A percentile compares a stretch with the other conserved stretches of the same genome.
Evolutionary conservation across 441 rosid genomes (phyloP).

Genomic region (Gossypium davidsonii): DNA sequence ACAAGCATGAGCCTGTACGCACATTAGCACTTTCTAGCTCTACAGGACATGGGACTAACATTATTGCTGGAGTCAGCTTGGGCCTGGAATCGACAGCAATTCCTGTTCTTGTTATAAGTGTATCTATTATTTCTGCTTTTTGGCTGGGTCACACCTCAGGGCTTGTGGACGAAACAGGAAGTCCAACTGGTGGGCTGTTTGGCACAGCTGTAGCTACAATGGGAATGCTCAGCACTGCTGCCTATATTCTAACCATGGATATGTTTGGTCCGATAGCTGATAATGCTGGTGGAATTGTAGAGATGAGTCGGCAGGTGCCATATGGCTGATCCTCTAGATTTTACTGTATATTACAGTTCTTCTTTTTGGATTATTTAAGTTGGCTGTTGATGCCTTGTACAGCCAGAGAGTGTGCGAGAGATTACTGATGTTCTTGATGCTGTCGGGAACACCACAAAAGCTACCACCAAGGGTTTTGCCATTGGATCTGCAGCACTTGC

Average conservation of each 20-base stretch:
- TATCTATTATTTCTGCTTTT: conserved; percentile 71
- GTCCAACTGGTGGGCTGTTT: conserved; percentile 87
- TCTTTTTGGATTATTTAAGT: conserved; percentile 4
- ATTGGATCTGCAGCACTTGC: conserved; percentile 99
- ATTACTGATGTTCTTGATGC: conserved; percentile 97
- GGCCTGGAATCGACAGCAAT: conserved; percentile 97
- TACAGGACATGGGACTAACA: conserved; percentile 97
- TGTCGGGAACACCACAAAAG: conserved; percentile 96
- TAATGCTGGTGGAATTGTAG: conserved; percentile 99
- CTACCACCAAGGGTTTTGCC: conserved; percentile 98
- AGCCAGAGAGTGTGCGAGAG: conserved; percentile 98
- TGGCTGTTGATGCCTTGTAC: conserved; percentile 22
- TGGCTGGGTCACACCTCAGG: conserved; percentile 96
- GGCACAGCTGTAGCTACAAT: conserved; percentile 99
- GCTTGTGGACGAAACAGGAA: conserved; percentile 78
- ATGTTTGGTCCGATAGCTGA: conserved; percentile 99
- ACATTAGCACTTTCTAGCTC: conserved; percentile 90
- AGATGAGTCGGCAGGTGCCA: conserved; percentile 97
- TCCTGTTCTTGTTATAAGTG: conserved; percentile 89
- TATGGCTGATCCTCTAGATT: conserved; percentile 13
- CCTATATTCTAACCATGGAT: conserved; percentile 98
- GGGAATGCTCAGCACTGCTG: conserved; percentile 99
- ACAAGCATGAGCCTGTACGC: conserved; percentile 94
- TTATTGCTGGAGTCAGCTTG: conserved; percentile 96
- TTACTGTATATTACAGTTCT: background rate